Conservation (phyloP, 1,284 basidiomycete species). For the Trichosporon sp. region DNA sequence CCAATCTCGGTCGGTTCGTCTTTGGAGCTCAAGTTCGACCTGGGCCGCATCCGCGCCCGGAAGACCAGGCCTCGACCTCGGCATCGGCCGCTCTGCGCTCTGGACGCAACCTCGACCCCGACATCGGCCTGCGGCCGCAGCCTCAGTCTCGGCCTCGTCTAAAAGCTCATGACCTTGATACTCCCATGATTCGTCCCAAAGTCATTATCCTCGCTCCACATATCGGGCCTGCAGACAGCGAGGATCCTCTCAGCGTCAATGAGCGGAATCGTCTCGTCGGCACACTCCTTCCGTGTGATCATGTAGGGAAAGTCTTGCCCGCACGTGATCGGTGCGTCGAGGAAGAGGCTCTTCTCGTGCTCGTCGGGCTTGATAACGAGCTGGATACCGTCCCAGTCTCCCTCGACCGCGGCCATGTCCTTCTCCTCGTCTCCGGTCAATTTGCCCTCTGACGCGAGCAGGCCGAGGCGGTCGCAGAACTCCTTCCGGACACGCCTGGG, state of each 20-base stretch:
- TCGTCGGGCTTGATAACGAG: constrained; percentile 18
- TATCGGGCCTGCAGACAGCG: not conserved
- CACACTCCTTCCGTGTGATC: constrained; percentile 16
- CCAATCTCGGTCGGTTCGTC: too few relatives aligned
- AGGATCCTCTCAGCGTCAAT: constrained; percentile 44
- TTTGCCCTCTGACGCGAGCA: not conserved
- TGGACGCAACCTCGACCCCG: not conserved
- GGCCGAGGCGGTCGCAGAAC: constrained; percentile 16
- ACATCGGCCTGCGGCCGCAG: not conserved
- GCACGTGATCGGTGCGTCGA: not conserved
- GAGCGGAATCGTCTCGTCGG: constrained; percentile 29
- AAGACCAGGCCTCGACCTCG: too few relatives aligned
- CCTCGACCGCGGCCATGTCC: constrained; percentile 13
- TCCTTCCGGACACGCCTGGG: constrained; percentile 33
- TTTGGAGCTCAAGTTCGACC: too few relatives aligned
- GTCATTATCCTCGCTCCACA: not conserved
- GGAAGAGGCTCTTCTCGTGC: not conserved
- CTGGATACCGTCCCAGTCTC: constrained; percentile 10
- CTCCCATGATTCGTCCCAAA: not conserved
- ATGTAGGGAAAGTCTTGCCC: constrained; percentile 38
- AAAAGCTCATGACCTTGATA: constrained; percentile 33
- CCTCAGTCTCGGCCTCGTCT: not conserved
- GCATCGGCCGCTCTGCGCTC: too few relatives aligned
- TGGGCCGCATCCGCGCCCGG: too few relatives aligned
- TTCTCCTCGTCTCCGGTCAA: constrained; percentile 2